A percentile compares a stretch with the other conserved stretches of the same genome.
These are phyloP conservation scores for Candida xiaguanensis DNA, from an alignment of 805 yeast species.

Conservation along the genomic window DNA sequence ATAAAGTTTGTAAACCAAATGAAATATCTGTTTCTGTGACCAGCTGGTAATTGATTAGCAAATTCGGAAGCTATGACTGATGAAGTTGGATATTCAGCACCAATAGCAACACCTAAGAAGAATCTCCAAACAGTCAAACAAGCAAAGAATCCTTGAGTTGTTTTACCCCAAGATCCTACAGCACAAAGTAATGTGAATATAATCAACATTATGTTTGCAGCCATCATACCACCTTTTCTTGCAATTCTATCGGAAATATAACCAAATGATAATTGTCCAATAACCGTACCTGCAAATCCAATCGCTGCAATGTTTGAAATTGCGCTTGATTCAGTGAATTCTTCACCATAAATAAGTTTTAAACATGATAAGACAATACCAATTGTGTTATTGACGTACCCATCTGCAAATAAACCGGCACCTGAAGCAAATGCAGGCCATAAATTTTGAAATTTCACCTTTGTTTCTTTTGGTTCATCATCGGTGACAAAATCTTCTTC, in stretches of 20 bases:
- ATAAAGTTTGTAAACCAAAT: constrained; percentile 83
- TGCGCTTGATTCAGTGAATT: constrained; percentile 62
- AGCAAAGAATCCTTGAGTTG: constrained; percentile 73
- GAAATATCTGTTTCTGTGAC: constrained; percentile 84
- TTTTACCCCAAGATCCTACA: constrained; percentile 78
- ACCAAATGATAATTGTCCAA: constrained; percentile 83
- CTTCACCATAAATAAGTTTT: constrained; percentile 59
- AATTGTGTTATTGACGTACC: constrained; percentile 84
- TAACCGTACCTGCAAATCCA: constrained; percentile 88
- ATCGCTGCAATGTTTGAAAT: constrained; percentile 78
- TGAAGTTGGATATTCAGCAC: constrained; percentile 93
- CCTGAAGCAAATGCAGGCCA: constrained; percentile 83
- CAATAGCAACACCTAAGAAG: constrained; percentile 87
- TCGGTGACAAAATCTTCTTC: constrained; percentile 13
- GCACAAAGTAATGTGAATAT: constrained; percentile 75
- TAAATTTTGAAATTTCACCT: constrained; percentile 17
- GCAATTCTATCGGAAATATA: constrained; percentile 74
- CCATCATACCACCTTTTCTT: constrained; percentile 79
- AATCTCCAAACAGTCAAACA: constrained; percentile 83
- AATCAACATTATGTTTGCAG: constrained; percentile 71
- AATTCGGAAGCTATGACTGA: constrained; percentile 94
- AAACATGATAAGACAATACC: constrained; percentile 75
- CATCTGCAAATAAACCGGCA: constrained; percentile 91
- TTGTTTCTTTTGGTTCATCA: constrained; percentile 16
- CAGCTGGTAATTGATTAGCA: constrained; percentile 71